These are phyloP conservation scores for Mrakia frigida DNA, from an alignment of 768 basidiomycete species.

Conservation along the genomic window DNA sequence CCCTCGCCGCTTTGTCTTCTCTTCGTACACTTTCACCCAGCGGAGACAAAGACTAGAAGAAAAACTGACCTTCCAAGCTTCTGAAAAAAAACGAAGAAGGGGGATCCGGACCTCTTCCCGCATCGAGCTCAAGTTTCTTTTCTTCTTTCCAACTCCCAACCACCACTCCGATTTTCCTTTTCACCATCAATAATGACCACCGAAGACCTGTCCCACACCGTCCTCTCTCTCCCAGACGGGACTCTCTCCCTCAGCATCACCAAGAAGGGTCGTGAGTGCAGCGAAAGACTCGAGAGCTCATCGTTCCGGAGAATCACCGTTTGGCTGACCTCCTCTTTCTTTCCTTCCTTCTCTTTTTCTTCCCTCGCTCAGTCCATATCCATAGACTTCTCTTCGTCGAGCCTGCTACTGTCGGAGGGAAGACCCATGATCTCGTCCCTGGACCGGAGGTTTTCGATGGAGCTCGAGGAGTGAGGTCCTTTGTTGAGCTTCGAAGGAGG, in stretches of 20 bases:
- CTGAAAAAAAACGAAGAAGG: too few species aligned
- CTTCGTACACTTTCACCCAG: too few species aligned
- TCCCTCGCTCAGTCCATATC: slow-evolving; percentile 27
- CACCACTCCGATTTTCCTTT: neutral
- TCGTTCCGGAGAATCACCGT: neutral
- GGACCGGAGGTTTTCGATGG: slow-evolving; percentile 11
- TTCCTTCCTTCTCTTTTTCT: too few species aligned
- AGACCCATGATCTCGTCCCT: slow-evolving; percentile 17
- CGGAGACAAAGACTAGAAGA: too few species aligned
- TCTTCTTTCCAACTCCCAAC: neutral
- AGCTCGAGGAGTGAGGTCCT: neutral
- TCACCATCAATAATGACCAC: neutral
- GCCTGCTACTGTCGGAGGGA: neutral
- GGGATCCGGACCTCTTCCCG: neutral
- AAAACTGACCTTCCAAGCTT: too few species aligned
- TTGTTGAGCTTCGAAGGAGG: neutral
- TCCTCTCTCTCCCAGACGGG: slow-evolving; percentile 17
- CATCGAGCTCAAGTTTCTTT: neutral
- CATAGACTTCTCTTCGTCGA: slow-evolving; percentile 10
- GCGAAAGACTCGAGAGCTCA: too few species aligned
- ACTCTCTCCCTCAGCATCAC: slow-evolving; percentile 18
- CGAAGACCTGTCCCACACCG: slow-evolving; percentile 7
- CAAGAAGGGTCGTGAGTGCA: slow-evolving; percentile 24
- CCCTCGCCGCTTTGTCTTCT: too few species aligned
- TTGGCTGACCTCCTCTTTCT: neutral